Percentiles rank a stretch among this genome's conserved stretches.
Evolutionary conservation across 306 rosid species (phyloP).

Genomic region (Dryas drummondii): DNA sequence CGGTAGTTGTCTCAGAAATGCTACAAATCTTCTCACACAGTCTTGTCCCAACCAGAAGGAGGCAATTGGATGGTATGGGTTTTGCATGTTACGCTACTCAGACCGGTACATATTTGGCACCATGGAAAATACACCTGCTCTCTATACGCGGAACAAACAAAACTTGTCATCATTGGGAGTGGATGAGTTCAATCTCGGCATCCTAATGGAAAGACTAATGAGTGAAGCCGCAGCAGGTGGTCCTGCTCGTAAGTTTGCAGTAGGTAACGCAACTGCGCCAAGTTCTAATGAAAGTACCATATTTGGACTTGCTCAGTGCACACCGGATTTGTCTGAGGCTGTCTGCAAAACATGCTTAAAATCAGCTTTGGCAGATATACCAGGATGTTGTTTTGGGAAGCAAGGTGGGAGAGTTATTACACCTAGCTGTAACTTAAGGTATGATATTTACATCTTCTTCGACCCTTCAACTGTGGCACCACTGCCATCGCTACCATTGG

Average conservation of each 20-base stretch:
- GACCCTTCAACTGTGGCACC: neutral
- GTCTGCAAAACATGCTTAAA: conserved; percentile 10
- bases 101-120: conserved; percentile 1
- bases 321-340: conserved; percentile 11
- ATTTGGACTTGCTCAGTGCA: conserved; percentile 14
- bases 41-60: conserved; percentile 25
- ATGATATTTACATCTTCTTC: neutral
- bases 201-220: neutral
- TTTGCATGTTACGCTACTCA: conserved; percentile 30
- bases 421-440: conserved; percentile 17
- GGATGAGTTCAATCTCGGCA: neutral
- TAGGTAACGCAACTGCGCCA: neutral
- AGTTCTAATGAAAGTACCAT: neutral
- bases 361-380: neutral
- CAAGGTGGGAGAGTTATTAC: conserved; percentile 7
- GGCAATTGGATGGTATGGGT: conserved; percentile 22
- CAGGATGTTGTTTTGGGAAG: neutral
- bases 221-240: conserved; percentile 6
- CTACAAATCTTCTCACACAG: neutral
- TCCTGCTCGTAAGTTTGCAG: conserved; percentile 17
- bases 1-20: conserved; percentile 5
- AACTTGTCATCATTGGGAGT: neutral
- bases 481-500: neutral
- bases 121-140: neutral
- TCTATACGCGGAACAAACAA: neutral